Conservation (phyloP, 83 land plant genomes). For the Picea abies region DNA sequence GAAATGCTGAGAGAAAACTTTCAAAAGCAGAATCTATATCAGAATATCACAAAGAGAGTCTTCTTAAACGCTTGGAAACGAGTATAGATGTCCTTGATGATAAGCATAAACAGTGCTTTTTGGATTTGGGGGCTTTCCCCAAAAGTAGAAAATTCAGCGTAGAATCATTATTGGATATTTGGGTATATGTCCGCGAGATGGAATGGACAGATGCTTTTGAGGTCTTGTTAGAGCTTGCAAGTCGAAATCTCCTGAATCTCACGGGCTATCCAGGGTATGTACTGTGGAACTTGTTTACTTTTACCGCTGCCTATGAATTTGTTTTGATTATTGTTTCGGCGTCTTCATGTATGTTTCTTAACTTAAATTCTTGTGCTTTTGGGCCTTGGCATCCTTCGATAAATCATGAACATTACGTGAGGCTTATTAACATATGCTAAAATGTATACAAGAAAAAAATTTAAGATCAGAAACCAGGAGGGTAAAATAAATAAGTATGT, state of each 20-base stretch:
- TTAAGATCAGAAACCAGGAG: too few relatives aligned
- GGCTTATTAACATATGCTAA: too few relatives aligned
- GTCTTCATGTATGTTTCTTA: background rate
- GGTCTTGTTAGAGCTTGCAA: constrained; percentile 48
- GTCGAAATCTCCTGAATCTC: constrained; percentile 52
- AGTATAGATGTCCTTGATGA: too few relatives aligned
- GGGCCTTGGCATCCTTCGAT: too few relatives aligned
- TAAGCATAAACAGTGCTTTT: too few relatives aligned
- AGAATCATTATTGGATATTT: constrained; percentile 49
- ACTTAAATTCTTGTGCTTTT: background rate
- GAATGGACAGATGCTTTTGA: constrained; percentile 58
- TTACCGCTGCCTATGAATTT: background rate
- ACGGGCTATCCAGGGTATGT: constrained; percentile 29
- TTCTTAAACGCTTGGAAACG: too few relatives aligned
- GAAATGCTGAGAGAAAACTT: constrained; percentile 40
- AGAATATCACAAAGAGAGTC: too few relatives aligned
- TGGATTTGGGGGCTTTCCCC: too few relatives aligned
- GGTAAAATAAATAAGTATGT: background rate
- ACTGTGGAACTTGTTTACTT: too few relatives aligned
- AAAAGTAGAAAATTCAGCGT: too few relatives aligned
- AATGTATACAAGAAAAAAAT: too few relatives aligned
- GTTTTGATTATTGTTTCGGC: background rate
- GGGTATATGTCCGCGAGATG: constrained; percentile 51
- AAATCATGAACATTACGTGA: too few relatives aligned
- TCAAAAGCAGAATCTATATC: constrained; percentile 40